Evolutionary conservation across 2,329 filamentous ascomycete genomes (phyloP).

Genomic region (Aspergillus ustus): DNA sequence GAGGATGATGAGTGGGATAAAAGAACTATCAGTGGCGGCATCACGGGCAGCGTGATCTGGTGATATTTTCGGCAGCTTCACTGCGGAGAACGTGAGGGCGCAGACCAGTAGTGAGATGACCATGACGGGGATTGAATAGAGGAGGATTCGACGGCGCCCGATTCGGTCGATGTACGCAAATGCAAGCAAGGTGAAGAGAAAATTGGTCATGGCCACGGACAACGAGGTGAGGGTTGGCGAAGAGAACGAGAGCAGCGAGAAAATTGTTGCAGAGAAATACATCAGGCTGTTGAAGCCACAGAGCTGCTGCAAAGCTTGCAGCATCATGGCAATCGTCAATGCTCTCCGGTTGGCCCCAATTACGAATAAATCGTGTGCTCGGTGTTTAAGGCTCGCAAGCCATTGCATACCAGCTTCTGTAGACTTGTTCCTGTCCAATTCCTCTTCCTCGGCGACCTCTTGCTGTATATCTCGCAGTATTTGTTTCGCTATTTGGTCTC

Average conservation of each 20-base stretch:
- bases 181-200: constrained; percentile 75
- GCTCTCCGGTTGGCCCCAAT: constrained; percentile 65
- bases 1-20: constrained; percentile 63
- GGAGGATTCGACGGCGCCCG: constrained; percentile 77
- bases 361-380: constrained; percentile 38
- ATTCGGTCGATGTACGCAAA: constrained; percentile 78
- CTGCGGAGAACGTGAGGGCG: constrained; percentile 71
- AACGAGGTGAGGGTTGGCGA: constrained; percentile 80
- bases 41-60: constrained; percentile 21
- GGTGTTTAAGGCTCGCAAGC: constrained; percentile 32
- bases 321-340: constrained; percentile 79
- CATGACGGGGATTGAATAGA: constrained; percentile 87
- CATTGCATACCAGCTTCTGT: constrained; percentile 26
- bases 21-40: constrained; percentile 29
- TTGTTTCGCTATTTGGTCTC: constrained; percentile 56
- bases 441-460: constrained; percentile 73
- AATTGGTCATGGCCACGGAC: constrained; percentile 81
- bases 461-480: constrained; percentile 72
- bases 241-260: constrained; percentile 75
- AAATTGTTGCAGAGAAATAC: constrained; percentile 88
- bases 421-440: constrained; percentile 27
- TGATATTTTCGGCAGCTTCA: constrained; percentile 52
- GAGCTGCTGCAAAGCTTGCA: constrained; percentile 86
- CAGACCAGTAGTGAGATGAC: constrained; percentile 71
- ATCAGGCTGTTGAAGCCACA: constrained; percentile 91